These are phyloP conservation scores for Cichorium intybus DNA, from an alignment of 140 eudicot genomes.

Conservation along the genomic window DNA sequence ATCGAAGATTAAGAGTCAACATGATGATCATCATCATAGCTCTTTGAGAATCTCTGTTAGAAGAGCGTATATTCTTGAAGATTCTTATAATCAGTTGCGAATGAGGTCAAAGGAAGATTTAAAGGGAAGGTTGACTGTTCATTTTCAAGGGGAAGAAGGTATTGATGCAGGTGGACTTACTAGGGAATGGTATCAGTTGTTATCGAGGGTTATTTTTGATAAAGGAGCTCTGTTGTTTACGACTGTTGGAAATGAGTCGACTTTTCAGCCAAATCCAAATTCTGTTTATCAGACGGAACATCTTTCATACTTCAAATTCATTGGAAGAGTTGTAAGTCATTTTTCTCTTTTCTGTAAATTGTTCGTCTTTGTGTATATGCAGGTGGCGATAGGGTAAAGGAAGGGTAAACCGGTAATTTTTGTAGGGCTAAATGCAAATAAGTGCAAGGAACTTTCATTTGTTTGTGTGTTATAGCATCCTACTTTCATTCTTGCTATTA, in stretches of 20 bases:
- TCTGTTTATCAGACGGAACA: constrained; percentile 99
- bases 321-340: constrained; percentile 94
- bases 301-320: constrained; percentile 94
- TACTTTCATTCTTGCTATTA: too few relatives aligned
- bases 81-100: constrained; percentile 92
- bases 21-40: constrained; percentile 94
- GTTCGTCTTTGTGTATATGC: too few relatives aligned
- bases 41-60: constrained; percentile 92
- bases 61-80: constrained; percentile 96
- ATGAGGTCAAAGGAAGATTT: constrained; percentile 85
- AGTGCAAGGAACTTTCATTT: too few relatives aligned
- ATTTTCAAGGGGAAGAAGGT: constrained; percentile 99
- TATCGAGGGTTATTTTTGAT: constrained; percentile 93
- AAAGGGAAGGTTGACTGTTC: constrained; percentile 91
- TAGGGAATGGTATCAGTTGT: constrained; percentile 95
- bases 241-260: constrained; percentile 90
- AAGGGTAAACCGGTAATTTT: too few relatives aligned
- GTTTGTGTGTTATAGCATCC: too few relatives aligned
- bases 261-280: constrained; percentile 98
- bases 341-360: too few relatives aligned
- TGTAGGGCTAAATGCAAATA: too few relatives aligned
- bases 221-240: constrained; percentile 94
- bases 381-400: too few relatives aligned
- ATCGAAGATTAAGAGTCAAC: constrained; percentile 93
- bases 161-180: constrained; percentile 99